Evolutionary conservation across 805 yeast species (phyloP).

Genomic region (Candida pseudofarinosa): DNA sequence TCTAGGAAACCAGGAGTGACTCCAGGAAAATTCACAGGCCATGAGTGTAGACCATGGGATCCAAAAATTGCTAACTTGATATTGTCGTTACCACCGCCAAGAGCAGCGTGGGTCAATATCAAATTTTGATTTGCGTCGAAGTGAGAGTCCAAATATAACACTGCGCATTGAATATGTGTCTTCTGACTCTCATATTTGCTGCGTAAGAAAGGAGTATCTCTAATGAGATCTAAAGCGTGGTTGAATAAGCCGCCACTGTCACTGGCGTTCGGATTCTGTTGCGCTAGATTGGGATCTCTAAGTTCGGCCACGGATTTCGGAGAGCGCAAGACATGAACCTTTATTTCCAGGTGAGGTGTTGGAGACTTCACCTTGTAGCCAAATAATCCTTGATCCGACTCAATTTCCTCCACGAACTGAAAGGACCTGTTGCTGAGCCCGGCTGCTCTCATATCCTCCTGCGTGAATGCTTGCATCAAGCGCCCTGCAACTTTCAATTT

Average conservation of each 20-base stretch:
- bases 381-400: constrained; percentile 22
- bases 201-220: constrained; percentile 24
- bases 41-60: constrained; percentile 83
- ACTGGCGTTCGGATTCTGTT: constrained; percentile 72
- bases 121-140: constrained; percentile 62
- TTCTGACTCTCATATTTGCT: constrained; percentile 43
- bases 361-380: constrained; percentile 47
- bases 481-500: constrained; percentile 81
- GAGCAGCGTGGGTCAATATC: constrained; percentile 85
- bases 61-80: constrained; percentile 88
- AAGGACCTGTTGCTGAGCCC: constrained; percentile 80
- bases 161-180: constrained; percentile 75
- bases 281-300: constrained; percentile 77
- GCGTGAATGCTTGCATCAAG: constrained; percentile 86
- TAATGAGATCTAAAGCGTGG: constrained; percentile 74
- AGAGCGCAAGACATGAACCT: constrained; percentile 71
- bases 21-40: constrained; percentile 84
- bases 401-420: constrained; percentile 60
- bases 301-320: constrained; percentile 67
- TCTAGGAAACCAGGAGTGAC: constrained; percentile 68
- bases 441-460: constrained; percentile 77
- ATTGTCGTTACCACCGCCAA: constrained; percentile 79
- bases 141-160: constrained; percentile 76
- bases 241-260: constrained; percentile 74
- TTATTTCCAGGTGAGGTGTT: constrained; percentile 55